A percentile compares a stretch with the other conserved stretches of the same genome.
phyloP scores from a whole-genome alignment of 441 rosid species.

The Aquilaria agallochum region DNA sequence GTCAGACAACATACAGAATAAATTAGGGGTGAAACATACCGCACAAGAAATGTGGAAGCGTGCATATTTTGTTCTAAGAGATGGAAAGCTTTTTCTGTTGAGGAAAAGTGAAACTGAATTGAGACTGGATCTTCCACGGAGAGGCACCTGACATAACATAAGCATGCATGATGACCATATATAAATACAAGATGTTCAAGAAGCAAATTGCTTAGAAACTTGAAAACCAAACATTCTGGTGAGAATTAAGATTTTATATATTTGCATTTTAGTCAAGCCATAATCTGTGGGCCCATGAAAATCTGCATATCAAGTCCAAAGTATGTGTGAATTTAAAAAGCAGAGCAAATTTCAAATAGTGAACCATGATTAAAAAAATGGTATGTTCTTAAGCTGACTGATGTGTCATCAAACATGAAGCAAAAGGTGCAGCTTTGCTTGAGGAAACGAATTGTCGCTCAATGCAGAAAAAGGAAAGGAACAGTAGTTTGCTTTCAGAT shows the following conservation, averaged over 20 bases:
- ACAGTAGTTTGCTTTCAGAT: too few relatives aligned
- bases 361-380: too few relatives aligned
- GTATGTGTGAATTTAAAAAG: too few relatives aligned
- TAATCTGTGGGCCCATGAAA: too few relatives aligned
- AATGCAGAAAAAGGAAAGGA: too few relatives aligned
- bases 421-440: too few relatives aligned
- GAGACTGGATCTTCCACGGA: constrained; percentile 28
- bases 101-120: constrained; percentile 35
- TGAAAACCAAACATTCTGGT: neutral
- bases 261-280: neutral
- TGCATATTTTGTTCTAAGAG: constrained; percentile 34
- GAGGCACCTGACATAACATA: constrained; percentile 26
- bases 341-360: too few relatives aligned
- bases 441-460: too few relatives aligned
- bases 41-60: constrained; percentile 36
- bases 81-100: constrained; percentile 29
- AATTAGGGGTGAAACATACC: constrained; percentile 27
- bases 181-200: neutral
- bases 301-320: too few relatives aligned
- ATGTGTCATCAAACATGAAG: too few relatives aligned
- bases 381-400: too few relatives aligned
- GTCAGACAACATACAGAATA: neutral
- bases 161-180: neutral
- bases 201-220: neutral
- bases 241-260: neutral